Percentiles rank a stretch among this genome's conserved stretches.
Conservation (phyloP, 2,329 filamentous ascomycete species). For the Aspergillus awamori region DNA sequence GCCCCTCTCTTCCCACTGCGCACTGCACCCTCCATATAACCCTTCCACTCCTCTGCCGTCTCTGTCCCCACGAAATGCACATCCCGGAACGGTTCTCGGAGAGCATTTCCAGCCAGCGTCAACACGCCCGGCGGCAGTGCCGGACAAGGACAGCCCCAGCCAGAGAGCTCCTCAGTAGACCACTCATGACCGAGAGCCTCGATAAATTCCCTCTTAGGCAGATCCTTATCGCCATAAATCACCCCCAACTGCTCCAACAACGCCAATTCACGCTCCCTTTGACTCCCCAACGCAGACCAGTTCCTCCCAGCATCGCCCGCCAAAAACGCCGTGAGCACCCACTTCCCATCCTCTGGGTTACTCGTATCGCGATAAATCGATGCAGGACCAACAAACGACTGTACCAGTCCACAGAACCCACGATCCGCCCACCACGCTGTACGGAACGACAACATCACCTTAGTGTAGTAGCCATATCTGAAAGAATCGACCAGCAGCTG, state of each 20-base stretch:
- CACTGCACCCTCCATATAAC: slow-evolving; percentile 63
- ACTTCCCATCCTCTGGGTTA: slow-evolving; percentile 25
- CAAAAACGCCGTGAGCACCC: slow-evolving; percentile 47
- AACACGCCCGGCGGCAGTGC: slow-evolving; percentile 45
- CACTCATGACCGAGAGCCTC: slow-evolving; percentile 43
- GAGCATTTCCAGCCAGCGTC: slow-evolving; percentile 32
- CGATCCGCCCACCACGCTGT: slow-evolving; percentile 51
- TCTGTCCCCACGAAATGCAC: slow-evolving; percentile 61
- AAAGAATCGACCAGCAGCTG: slow-evolving; percentile 39
- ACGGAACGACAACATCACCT: slow-evolving; percentile 52
- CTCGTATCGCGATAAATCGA: slow-evolving; percentile 52
- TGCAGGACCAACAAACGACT: slow-evolving; percentile 52
- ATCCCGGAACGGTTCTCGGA: slow-evolving; percentile 43
- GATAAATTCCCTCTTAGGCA: slow-evolving; percentile 31
- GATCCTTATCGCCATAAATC: slow-evolving; percentile 11
- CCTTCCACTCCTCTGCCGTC: slow-evolving; percentile 56
- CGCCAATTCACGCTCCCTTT: slow-evolving; percentile 6
- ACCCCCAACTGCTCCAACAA: slow-evolving; percentile 20
- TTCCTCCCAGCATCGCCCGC: slow-evolving; percentile 38
- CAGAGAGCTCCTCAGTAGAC: slow-evolving; percentile 42
- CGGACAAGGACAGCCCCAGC: slow-evolving; percentile 47
- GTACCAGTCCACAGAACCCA: slow-evolving; percentile 51
- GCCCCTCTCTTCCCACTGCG: slow-evolving; percentile 50
- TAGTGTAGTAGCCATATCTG: slow-evolving; percentile 54
- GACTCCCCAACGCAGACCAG: slow-evolving; percentile 29